These are phyloP conservation scores for Mycena crocata DNA, from an alignment of 768 basidiomycete genomes.

Conservation along the genomic window DNA sequence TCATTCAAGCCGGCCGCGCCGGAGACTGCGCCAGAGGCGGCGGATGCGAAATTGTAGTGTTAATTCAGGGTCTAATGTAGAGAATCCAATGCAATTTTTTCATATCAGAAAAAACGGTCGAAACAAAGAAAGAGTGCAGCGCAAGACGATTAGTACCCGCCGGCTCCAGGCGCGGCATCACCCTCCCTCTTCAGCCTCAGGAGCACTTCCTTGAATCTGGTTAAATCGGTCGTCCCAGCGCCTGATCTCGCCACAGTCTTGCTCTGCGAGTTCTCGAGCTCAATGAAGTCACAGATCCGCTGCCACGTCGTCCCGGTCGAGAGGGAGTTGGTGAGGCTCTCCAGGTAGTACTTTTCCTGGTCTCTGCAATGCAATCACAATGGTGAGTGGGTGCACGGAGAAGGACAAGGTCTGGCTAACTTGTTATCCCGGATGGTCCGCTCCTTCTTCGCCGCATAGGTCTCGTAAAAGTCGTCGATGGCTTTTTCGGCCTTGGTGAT, in stretches of 20 bases:
- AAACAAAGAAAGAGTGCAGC: background rate
- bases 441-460: conserved; percentile 90
- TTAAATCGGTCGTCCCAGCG: conserved; percentile 88
- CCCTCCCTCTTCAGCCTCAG: conserved; percentile 92
- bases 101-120: background rate
- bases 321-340: conserved; percentile 77
- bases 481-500: conserved; percentile 85
- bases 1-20: conserved; percentile 23
- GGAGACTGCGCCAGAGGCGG: background rate
- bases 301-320: conserved; percentile 96
- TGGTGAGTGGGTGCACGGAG: conserved; percentile 2
- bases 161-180: conserved; percentile 90
- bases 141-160: conserved; percentile 74
- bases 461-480: conserved; percentile 92
- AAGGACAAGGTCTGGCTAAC: conserved; percentile 58
- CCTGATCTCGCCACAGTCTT: conserved; percentile 93
- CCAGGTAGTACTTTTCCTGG: conserved; percentile 84
- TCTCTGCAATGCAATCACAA: conserved; percentile 64
- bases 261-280: conserved; percentile 96
- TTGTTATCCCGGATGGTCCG: conserved; percentile 95
- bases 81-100: conserved; percentile 6
- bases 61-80: background rate
- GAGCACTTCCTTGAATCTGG: conserved; percentile 93
- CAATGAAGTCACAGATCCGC: conserved; percentile 86
- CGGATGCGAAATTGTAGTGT: conserved; percentile 18